phyloP scores from a whole-genome alignment of 306 rosid genomes.

The Prinsepia uniflora region DNA sequence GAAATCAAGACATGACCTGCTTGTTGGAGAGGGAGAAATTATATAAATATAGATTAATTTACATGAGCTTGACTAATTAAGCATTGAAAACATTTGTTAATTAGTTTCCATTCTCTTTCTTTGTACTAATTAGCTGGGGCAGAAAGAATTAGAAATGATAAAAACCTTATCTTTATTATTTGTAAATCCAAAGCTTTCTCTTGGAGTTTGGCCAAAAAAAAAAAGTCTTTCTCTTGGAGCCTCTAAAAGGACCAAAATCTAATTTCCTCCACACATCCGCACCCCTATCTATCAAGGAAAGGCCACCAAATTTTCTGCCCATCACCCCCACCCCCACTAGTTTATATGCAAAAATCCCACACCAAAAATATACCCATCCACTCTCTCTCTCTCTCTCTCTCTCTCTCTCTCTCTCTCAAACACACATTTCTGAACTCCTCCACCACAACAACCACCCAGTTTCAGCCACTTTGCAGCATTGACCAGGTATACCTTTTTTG shows the following conservation, averaged over 20 bases:
- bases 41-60: neutral
- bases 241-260: conserved; percentile 45
- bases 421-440: conserved; percentile 17
- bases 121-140: neutral
- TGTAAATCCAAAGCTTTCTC: conserved; percentile 17
- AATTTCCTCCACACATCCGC: conserved; percentile 65
- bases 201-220: no score
- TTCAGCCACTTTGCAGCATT: conserved; percentile 33
- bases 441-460: conserved; percentile 24
- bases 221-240: conserved; percentile 48
- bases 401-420: neutral
- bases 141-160: neutral
- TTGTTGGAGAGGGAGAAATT: neutral
- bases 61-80: neutral
- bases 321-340: conserved; percentile 45
- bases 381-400: conserved; percentile 6
- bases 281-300: conserved; percentile 70
- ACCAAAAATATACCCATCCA: neutral
- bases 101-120: neutral
- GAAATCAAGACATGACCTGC: neutral
- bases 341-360: conserved; percentile 10
- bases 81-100: neutral
- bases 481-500: conserved; percentile 38
- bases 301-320: conserved; percentile 41
- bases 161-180: conserved; percentile 18